Percentiles rank a stretch among this genome's conserved stretches.
Conservation (phyloP, 805 yeast species). For the Peterozyma xylosa region DNA sequence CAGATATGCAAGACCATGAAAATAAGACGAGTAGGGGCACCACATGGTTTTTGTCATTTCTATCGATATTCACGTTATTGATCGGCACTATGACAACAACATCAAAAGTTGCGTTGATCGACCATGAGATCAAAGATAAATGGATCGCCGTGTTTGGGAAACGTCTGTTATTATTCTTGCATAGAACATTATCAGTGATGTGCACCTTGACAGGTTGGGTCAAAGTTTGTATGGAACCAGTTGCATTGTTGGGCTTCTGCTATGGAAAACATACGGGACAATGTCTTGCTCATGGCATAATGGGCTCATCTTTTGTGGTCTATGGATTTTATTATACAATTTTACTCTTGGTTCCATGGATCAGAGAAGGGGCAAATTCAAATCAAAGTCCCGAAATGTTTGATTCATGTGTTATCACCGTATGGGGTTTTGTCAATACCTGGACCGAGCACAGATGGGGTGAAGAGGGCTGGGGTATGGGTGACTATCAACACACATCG, state of each 20-base stretch:
- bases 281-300: conserved; percentile 93
- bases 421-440: conserved; percentile 91
- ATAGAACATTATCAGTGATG: conserved; percentile 40
- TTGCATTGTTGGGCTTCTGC: conserved; percentile 84
- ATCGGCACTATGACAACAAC: conserved; percentile 52
- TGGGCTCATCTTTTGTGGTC: conserved; percentile 83
- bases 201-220: conserved; percentile 65
- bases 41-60: conserved; percentile 49
- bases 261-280: conserved; percentile 81
- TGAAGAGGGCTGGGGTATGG: conserved; percentile 77
- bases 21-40: conserved; percentile 63
- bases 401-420: conserved; percentile 72
- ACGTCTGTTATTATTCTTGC: conserved; percentile 22
- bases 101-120: conserved; percentile 31
- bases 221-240: conserved; percentile 71
- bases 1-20: conserved; percentile 60
- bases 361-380: conserved; percentile 38
- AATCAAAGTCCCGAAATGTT: conserved; percentile 74
- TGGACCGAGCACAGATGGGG: conserved; percentile 98
- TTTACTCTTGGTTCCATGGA: conserved; percentile 70
- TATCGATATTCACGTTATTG: conserved; percentile 40
- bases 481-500: conserved; percentile 91
- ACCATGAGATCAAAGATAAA: conserved; percentile 23
- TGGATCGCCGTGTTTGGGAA: conserved; percentile 30
- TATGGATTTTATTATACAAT: conserved; percentile 69